These are phyloP conservation scores for Pichia phayaonensis DNA, from an alignment of 805 yeast species.

Conservation along the genomic window DNA sequence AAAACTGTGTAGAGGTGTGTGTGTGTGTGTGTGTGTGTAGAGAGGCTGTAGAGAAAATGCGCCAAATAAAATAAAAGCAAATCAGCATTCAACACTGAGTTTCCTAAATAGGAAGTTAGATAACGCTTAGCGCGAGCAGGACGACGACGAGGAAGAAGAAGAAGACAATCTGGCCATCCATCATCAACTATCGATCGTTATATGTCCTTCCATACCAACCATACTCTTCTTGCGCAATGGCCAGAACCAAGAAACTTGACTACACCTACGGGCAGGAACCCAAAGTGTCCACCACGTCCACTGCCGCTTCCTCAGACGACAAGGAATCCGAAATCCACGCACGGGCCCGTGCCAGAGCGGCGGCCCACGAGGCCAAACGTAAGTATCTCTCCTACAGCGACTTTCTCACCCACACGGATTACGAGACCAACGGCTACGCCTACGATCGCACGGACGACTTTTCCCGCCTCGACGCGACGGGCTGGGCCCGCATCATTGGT, in stretches of 20 bases:
- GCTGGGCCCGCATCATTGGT: constrained; percentile 24
- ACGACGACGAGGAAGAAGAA: too few species aligned
- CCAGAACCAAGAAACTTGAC: not conserved
- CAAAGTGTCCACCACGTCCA: not conserved
- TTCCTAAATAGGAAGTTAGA: not conserved
- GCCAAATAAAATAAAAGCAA: too few species aligned
- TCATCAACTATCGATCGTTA: too few species aligned
- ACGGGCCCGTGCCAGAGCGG: not conserved
- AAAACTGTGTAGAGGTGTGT: not conserved
- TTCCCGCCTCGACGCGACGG: constrained; percentile 12
- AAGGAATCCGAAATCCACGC: not conserved
- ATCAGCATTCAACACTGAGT: too few species aligned
- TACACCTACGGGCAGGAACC: constrained; percentile 8
- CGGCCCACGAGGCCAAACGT: not conserved
- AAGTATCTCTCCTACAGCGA: not conserved
- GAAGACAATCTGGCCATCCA: too few species aligned
- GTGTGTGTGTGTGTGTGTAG: too few species aligned
- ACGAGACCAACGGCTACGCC: constrained; percentile 1
- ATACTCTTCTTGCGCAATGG: not conserved
- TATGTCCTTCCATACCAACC: too few species aligned
- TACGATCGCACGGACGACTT: constrained; percentile 9
- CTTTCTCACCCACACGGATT: not conserved
- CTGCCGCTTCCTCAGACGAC: too few species aligned
- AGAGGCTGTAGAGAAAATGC: too few species aligned
- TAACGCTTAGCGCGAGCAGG: not conserved